These are phyloP conservation scores for Naganishia sp. DNA, from an alignment of 1,284 basidiomycete species.

Conservation along the genomic window DNA sequence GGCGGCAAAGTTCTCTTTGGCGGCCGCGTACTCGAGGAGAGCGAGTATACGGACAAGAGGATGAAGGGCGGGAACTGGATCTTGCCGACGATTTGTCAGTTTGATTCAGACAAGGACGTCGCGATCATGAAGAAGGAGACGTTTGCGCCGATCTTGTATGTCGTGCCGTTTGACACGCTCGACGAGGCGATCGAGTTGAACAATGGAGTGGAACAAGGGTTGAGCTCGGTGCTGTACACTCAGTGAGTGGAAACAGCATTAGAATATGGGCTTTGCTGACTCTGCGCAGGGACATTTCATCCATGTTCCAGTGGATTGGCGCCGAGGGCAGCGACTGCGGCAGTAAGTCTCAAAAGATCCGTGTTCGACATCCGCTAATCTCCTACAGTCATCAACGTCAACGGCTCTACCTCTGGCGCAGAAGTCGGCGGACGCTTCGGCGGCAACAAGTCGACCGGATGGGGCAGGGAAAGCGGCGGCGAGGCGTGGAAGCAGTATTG, in stretches of 20 bases:
- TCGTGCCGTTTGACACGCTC: constrained; percentile 83
- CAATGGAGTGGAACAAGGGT: constrained; percentile 84
- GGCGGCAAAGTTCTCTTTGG: constrained; percentile 77
- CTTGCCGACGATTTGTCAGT: constrained; percentile 73
- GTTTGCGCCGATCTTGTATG: constrained; percentile 79
- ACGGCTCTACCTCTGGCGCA: constrained; percentile 89
- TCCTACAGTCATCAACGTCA: constrained; percentile 62
- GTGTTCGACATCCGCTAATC: neutral
- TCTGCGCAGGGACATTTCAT: constrained; percentile 63
- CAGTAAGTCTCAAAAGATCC: constrained; percentile 61
- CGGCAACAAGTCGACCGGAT: constrained; percentile 78
- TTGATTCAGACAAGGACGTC: constrained; percentile 53
- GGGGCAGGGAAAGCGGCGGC: constrained; percentile 95
- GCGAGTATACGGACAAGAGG: constrained; percentile 39
- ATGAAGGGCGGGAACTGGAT: constrained; percentile 78
- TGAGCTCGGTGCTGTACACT: constrained; percentile 90
- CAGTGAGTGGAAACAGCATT: constrained; percentile 10
- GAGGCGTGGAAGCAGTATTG: constrained; percentile 86
- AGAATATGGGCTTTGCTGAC: neutral
- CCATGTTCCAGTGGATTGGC: constrained; percentile 88
- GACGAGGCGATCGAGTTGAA: constrained; percentile 91
- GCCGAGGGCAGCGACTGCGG: constrained; percentile 80
- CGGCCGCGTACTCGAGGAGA: constrained; percentile 53
- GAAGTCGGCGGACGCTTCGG: constrained; percentile 91
- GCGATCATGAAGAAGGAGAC: constrained; percentile 78